Percentiles rank a stretch among this genome's conserved stretches.
Evolutionary conservation across 2,329 filamentous ascomycete genomes (phyloP).

Genomic region (Trichothecium roseum): DNA sequence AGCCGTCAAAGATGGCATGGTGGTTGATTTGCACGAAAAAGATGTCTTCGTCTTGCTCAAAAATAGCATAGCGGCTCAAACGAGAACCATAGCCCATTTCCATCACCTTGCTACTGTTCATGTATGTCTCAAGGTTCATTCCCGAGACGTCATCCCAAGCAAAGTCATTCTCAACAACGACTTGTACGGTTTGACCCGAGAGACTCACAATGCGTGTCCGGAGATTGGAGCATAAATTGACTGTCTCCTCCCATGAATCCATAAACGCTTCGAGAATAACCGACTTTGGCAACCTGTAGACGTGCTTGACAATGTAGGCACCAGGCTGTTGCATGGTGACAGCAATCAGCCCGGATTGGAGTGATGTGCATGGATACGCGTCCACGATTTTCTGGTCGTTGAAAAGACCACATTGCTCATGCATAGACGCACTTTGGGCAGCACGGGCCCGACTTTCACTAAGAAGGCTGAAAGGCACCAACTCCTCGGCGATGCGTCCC

Average conservation of each 20-base stretch:
- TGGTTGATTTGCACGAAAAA: constrained; percentile 3
- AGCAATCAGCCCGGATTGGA: constrained; percentile 25
- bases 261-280: constrained; percentile 8
- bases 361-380: constrained; percentile 22
- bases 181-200: constrained; percentile 4
- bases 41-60: constrained; percentile 1
- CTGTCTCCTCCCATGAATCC: constrained; percentile 5
- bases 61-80: constrained; percentile 6
- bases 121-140: background rate
- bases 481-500: background rate
- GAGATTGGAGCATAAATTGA: constrained; percentile 2
- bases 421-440: background rate
- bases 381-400: constrained; percentile 11
- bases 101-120: background rate
- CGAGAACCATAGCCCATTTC: constrained; percentile 7
- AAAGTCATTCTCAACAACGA: constrained; percentile 6
- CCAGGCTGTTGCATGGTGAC: constrained; percentile 17
- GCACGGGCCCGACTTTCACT: no score
- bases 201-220: constrained; percentile 6
- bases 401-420: background rate
- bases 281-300: constrained; percentile 8
- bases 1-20: constrained; percentile 12
- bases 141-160: constrained; percentile 1
- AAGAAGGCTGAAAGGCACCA: background rate
- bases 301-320: constrained; percentile 20